A percentile compares a stretch with the other conserved stretches of the same genome.
These are phyloP conservation scores for Lachnellula arida DNA, from an alignment of 2,329 filamentous ascomycete genomes.

Conservation along the genomic window DNA sequence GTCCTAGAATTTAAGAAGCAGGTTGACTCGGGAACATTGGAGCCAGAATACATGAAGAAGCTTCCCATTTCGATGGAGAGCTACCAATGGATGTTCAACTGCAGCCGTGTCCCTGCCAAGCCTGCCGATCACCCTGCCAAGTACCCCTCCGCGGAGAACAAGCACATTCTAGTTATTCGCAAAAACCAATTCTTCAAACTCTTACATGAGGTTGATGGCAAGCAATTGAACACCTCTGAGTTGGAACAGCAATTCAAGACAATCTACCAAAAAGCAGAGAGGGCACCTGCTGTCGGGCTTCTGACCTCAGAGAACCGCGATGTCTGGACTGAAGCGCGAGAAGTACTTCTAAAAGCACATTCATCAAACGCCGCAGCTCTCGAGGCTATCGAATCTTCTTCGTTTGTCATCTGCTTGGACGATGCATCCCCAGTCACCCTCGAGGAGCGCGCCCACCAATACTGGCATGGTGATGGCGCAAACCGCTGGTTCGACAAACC, in stretches of 20 bases:
- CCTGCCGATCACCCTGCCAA: slow-evolving; percentile 81
- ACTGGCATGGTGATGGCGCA: slow-evolving; percentile 95
- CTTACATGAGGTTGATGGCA: slow-evolving; percentile 71
- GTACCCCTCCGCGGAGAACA: slow-evolving; percentile 67
- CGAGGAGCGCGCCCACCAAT: slow-evolving; percentile 90
- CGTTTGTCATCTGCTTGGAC: slow-evolving; percentile 90
- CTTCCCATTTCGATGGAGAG: slow-evolving; percentile 97
- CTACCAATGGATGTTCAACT: slow-evolving; percentile 99
- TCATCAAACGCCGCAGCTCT: slow-evolving; percentile 74
- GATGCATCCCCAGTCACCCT: slow-evolving; percentile 87
- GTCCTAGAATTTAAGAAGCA: slow-evolving; percentile 91
- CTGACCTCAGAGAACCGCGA: slow-evolving; percentile 93
- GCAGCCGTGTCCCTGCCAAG: slow-evolving; percentile 75
- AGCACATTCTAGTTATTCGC: slow-evolving; percentile 83
- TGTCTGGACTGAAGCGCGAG: slow-evolving; percentile 80
- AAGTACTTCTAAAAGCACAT: slow-evolving; percentile 69
- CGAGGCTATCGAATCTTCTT: slow-evolving; percentile 78
- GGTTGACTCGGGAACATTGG: slow-evolving; percentile 75
- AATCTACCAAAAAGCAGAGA: slow-evolving; percentile 74
- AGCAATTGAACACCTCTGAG: slow-evolving; percentile 83
- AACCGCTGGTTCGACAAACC: slow-evolving; percentile 99
- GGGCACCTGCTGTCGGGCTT: slow-evolving; percentile 69
- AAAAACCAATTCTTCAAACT: slow-evolving; percentile 99
- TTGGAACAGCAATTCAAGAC: slow-evolving; percentile 84
- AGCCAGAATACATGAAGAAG: slow-evolving; percentile 99